Evolutionary conservation across 2,329 filamentous ascomycete species (phyloP), one percentile per base, ranked within the genome.

Genomic region (Talaromyces piceae): DNA sequence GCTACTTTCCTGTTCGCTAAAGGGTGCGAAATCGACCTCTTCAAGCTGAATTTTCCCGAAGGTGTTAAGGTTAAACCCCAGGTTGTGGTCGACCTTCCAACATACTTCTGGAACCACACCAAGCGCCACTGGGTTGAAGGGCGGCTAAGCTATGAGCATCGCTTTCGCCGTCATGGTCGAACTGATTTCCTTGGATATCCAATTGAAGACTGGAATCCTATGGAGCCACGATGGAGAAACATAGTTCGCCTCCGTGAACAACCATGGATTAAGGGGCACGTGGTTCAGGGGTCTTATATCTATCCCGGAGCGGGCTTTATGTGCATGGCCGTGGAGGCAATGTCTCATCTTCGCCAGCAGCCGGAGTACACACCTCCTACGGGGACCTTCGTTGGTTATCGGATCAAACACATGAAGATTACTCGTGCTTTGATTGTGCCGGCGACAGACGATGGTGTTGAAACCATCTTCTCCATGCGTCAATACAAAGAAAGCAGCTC

Each of bases 231-330:
- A 11, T 50, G 48, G 48, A 23, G 41, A 12, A 30, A 50, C 5
- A 33, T 50, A 3, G 27, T 50, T 18, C 26, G 41, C 1, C 11
- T 37, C 3, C 45, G 47, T 2, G 66, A 71, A 46, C 53, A 67
- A 4, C 58, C 64, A 2, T 71, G 68, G 68, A 49, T 71, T 3
- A 30, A 25, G 2, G 63, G 62, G 39, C 68, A 71, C 39, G 56
- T 59, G 25, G 51, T 71, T 2, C 64, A 67, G 41, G 59, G 58
- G 0, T 59, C 65, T 37, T 57, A 61, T 7, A 54, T 67, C 6
- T 66, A 64, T 33, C 64, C 66, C 3, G 63, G 57, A 5, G 61
- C 63, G 3, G 66, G 59, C 0, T 67, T 61, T 33, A 49, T 65
- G 3, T 57, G 54, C 2, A 62, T 63, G 28, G 63, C 62, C 3